Percentiles rank a stretch among this genome's conserved stretches.
These are phyloP conservation scores for Dactylonectria macrodidyma DNA, from an alignment of 2,329 filamentous ascomycete genomes.

Conservation along the genomic window DNA sequence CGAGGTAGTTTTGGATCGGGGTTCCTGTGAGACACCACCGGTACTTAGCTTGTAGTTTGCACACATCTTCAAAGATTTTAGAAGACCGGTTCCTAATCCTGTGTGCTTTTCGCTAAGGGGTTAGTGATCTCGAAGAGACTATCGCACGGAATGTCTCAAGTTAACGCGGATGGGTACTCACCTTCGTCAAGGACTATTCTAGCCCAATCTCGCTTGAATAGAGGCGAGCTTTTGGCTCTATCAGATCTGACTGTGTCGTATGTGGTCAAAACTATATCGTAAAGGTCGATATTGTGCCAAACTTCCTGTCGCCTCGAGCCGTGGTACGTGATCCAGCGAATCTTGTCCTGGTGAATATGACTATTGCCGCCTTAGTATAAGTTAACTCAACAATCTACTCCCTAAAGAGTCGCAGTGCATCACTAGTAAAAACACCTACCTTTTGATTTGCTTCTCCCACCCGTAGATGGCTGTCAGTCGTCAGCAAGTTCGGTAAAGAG, in stretches of 20 bases:
- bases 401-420: not conserved
- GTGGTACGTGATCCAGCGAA: constrained; percentile 7
- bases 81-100: not conserved
- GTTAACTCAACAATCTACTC: not conserved
- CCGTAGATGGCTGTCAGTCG: not conserved
- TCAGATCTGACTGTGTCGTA: constrained; percentile 19
- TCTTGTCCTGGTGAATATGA: not conserved
- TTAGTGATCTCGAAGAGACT: not conserved
- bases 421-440: too few relatives aligned
- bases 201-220: not conserved
- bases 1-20: constrained; percentile 21
- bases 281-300: not conserved
- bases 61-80: constrained; percentile 1
- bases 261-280: constrained; percentile 22
- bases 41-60: not conserved
- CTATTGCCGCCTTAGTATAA: not conserved
- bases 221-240: constrained; percentile 4
- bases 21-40: constrained; percentile 25
- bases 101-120: not conserved
- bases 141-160: not conserved
- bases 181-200: constrained; percentile 19
- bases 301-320: not conserved
- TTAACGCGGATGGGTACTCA: not conserved
- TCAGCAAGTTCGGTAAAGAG: too few relatives aligned
- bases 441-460: too few relatives aligned